A percentile compares a stretch with the other conserved stretches of the same genome.
Conservation (phyloP, 73 alveolate genomes). For the Paramecium primaurelia region DNA sequence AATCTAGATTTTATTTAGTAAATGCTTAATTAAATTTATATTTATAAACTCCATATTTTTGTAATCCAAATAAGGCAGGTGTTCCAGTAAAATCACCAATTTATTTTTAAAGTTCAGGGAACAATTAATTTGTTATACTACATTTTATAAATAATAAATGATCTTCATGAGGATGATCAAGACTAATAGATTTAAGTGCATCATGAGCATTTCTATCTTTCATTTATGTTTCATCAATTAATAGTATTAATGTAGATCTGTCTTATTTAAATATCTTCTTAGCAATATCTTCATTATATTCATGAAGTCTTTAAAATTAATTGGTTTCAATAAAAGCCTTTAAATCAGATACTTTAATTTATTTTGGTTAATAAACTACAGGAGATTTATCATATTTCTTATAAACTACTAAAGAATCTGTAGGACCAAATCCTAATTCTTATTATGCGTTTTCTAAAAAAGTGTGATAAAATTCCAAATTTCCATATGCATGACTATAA, state of each 20-base stretch:
- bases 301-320: background rate
- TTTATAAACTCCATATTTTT: background rate
- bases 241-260: background rate
- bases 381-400: slow-evolving; percentile 24
- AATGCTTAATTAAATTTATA: slow-evolving; percentile 10
- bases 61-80: slow-evolving; percentile 11
- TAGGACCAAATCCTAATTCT: background rate
- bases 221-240: slow-evolving; percentile 17
- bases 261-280: slow-evolving; percentile 29
- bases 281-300: background rate
- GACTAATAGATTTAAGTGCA: background rate
- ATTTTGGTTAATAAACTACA: background rate
- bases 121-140: background rate
- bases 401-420: background rate
- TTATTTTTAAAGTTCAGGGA: background rate
- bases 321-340: slow-evolving; percentile 32
- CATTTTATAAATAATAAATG: background rate
- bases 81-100: slow-evolving; percentile 1
- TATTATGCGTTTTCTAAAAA: background rate
- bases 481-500: slow-evolving; percentile 29
- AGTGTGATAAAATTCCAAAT: slow-evolving; percentile 5
- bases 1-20: background rate
- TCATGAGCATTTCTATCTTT: slow-evolving; percentile 39
- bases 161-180: slow-evolving; percentile 17
- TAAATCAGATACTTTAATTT: background rate